A percentile compares a stretch with the other conserved stretches of the same genome.
These are phyloP conservation scores for Pseudomonodictys pantanalensis DNA, from an alignment of 495 filamentous ascomycete species.

Conservation along the genomic window DNA sequence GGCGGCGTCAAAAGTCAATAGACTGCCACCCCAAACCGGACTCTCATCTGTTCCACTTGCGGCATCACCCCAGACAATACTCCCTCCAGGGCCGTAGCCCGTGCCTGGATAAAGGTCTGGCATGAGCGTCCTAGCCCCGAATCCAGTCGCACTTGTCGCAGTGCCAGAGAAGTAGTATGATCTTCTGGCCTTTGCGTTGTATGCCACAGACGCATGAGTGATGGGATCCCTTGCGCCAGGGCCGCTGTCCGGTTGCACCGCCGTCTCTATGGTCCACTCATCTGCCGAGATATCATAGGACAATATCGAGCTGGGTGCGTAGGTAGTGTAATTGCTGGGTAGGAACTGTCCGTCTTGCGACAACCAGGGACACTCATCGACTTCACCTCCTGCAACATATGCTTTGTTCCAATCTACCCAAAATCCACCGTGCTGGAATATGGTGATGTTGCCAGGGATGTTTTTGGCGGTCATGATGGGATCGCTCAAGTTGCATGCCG, in stretches of 20 bases:
- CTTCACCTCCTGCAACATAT: constrained; percentile 2
- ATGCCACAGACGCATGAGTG: not conserved
- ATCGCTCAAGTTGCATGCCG: not conserved
- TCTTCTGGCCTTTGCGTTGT: not conserved
- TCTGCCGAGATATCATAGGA: constrained; percentile 1
- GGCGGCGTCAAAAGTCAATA: constrained; percentile 10
- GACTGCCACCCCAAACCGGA: not conserved
- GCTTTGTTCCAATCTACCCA: constrained; percentile 5
- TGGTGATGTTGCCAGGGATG: constrained; percentile 10
- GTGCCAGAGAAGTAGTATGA: constrained; percentile 6
- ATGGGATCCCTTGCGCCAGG: not conserved
- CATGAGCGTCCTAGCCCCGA: not conserved
- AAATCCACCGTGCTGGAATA: constrained; percentile 2
- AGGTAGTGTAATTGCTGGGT: not conserved
- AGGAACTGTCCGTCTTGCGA: not conserved
- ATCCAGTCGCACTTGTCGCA: no score
- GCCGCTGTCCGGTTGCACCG: constrained; percentile 3
- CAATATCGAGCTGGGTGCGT: not conserved
- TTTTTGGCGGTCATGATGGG: constrained; percentile 1
- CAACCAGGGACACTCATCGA: not conserved
- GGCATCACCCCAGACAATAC: no score
- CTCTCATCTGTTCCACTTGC: no score
- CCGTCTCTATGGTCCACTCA: not conserved
- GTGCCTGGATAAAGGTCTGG: not conserved
- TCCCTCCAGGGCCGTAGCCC: not conserved